phyloP scores from a whole-genome alignment of 768 basidiomycete genomes.

The Suillus placidus region DNA sequence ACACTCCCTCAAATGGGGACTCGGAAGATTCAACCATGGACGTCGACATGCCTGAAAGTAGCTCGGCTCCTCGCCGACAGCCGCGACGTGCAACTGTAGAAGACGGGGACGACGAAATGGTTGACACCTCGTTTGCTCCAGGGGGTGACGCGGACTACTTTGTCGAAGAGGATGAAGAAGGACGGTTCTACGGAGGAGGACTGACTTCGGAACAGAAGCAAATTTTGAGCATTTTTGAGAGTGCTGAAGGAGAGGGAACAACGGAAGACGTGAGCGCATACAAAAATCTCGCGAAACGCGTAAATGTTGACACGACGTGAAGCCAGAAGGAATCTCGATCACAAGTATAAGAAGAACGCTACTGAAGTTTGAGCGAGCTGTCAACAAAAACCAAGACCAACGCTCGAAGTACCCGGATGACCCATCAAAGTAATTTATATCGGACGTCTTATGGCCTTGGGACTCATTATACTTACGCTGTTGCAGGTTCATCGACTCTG shows the following conservation, averaged over 20 bases:
- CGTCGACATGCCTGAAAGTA: conserved; percentile 10
- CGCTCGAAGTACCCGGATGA: conserved; percentile 94
- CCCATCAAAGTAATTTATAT: conserved; percentile 72
- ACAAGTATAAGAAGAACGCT: conserved; percentile 74
- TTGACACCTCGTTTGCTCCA: conserved; percentile 65
- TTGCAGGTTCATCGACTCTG: conserved; percentile 95
- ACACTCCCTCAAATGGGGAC: conserved; percentile 29
- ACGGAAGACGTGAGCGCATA: conserved; percentile 64
- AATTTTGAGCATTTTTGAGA: conserved; percentile 93
- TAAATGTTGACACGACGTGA: conserved; percentile 13
- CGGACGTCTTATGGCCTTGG: not conserved
- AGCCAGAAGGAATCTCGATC: conserved; percentile 71
- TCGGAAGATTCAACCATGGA: conserved; percentile 13
- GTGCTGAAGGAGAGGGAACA: conserved; percentile 59
- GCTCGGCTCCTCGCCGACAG: conserved; percentile 24
- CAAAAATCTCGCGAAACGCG: not conserved
- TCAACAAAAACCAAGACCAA: conserved; percentile 94
- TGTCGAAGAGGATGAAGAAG: conserved; percentile 88
- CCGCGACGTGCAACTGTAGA: conserved; percentile 56
- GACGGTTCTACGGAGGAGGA: conserved; percentile 92
- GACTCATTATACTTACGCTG: conserved; percentile 10
- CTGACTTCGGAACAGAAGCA: conserved; percentile 92
- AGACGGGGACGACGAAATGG: conserved; percentile 46
- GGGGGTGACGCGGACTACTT: conserved; percentile 92
- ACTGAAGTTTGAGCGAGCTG: conserved; percentile 81